Evolutionary conservation across 768 basidiomycete genomes (phyloP).

Genomic region (Phallus indusiatus): DNA sequence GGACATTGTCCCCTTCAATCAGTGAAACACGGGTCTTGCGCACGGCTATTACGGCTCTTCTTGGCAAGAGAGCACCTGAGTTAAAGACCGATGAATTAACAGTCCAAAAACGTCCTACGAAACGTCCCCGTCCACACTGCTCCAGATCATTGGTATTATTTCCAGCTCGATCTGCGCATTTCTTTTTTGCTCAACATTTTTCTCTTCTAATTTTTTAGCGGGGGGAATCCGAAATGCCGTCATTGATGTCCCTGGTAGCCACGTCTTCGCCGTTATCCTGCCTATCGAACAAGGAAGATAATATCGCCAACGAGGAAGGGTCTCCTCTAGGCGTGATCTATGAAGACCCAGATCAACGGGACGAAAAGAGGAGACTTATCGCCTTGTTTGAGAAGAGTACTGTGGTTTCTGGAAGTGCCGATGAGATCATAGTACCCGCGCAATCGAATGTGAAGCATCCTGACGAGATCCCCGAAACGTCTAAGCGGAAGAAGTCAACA

Average conservation of each 20-base stretch:
- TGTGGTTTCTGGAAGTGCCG: background rate
- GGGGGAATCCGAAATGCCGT: conserved; percentile 1
- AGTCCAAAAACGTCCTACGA: conserved; percentile 9
- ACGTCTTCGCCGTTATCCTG: background rate
- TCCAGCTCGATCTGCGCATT: conserved; percentile 10
- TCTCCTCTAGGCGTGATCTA: conserved; percentile 48
- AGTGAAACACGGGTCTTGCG: conserved; percentile 42
- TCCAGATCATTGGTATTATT: conserved; percentile 26
- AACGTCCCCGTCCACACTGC: conserved; percentile 30
- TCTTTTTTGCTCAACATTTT: background rate
- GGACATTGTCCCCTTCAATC: conserved; percentile 14
- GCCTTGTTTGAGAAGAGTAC: conserved; percentile 30
- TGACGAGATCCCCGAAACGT: background rate
- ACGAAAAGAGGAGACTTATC: conserved; percentile 50
- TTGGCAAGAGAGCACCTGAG: conserved; percentile 50
- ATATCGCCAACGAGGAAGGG: conserved; percentile 6
- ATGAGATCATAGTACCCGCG: background rate
- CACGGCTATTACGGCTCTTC: conserved; percentile 56
- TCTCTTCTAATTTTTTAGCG: background rate
- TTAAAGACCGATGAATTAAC: conserved; percentile 26
- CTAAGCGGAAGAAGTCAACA: background rate
- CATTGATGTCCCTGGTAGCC: conserved; percentile 1
- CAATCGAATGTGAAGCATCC: background rate
- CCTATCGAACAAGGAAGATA: conserved; percentile 4
- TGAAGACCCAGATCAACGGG: conserved; percentile 55